Percentiles rank a stretch among this genome's conserved stretches.
These are phyloP conservation scores for Zea luxurians DNA, from an alignment of 176 grass and related monocot genomes.

Conservation along the genomic window DNA sequence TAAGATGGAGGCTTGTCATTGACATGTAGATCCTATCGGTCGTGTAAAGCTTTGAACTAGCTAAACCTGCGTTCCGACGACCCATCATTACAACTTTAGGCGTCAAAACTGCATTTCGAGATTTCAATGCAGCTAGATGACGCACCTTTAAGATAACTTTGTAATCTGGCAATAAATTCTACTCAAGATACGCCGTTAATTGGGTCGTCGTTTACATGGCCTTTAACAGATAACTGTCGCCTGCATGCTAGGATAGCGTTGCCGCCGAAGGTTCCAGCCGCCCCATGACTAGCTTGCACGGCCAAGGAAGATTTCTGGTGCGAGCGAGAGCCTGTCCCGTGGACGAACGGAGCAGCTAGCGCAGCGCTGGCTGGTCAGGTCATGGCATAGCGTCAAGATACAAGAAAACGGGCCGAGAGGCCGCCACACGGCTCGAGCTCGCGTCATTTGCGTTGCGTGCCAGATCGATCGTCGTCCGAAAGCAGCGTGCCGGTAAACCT, in stretches of 20 bases:
- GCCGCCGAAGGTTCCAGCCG: not conserved
- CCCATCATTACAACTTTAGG: too few species aligned
- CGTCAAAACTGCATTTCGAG: too few species aligned
- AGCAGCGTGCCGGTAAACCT: not conserved
- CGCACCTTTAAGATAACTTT: too few species aligned
- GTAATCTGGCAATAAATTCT: too few species aligned
- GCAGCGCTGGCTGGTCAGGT: not conserved
- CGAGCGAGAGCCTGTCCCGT: not conserved
- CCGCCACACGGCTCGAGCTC: not conserved
- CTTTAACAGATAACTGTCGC: too few species aligned
- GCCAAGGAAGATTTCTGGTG: slow-evolving; percentile 13
- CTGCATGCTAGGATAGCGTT: not conserved
- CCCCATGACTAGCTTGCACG: slow-evolving; percentile 2
- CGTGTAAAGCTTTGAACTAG: too few species aligned
- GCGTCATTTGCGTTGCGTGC: slow-evolving; percentile 29
- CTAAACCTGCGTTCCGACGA: too few species aligned
- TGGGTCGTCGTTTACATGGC: too few species aligned
- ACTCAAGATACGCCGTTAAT: too few species aligned
- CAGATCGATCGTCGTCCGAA: not conserved
- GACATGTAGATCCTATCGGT: too few species aligned
- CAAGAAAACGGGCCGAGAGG: not conserved
- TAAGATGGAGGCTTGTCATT: too few species aligned
- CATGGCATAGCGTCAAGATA: slow-evolving; percentile 45
- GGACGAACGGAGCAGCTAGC: not conserved
- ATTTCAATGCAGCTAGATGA: too few species aligned